A percentile compares a stretch with the other conserved stretches of the same genome.
Evolutionary conservation across 129 eudicot species (phyloP).

Genomic region (Ambrosia artemisiifolia): DNA sequence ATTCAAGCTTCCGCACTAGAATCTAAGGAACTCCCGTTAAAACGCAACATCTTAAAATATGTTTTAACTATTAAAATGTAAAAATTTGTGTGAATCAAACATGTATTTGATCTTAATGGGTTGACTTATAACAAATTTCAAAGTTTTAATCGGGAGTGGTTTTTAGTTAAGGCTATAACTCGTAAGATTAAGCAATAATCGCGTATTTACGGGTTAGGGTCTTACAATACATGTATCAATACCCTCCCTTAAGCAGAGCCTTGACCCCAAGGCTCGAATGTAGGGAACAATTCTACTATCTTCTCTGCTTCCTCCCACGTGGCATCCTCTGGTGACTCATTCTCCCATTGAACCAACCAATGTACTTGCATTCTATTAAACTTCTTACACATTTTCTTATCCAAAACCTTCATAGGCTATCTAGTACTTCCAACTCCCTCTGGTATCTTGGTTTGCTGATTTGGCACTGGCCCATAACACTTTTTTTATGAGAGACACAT

Average conservation of each 20-base stretch:
- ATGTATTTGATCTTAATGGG: too few species aligned
- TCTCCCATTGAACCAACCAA: neutral
- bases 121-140: too few species aligned
- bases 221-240: neutral
- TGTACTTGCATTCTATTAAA: neutral
- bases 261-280: neutral
- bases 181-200: too few species aligned
- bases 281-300: neutral
- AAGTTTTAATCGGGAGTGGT: too few species aligned
- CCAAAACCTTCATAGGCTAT: neutral
- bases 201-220: too few species aligned
- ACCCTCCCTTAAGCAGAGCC: neutral
- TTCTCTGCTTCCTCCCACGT: neutral
- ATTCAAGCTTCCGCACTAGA: too few species aligned
- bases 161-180: too few species aligned
- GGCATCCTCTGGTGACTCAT: neutral
- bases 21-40: too few species aligned
- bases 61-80: too few species aligned
- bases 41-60: too few species aligned
- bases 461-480: neutral
- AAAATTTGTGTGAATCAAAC: too few species aligned
- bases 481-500: neutral
- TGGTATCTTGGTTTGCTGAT: too few species aligned
- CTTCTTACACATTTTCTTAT: neutral
- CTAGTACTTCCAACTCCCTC: fast-evolving